phyloP scores from a whole-genome alignment of 2,329 filamentous ascomycete genomes.

The Calonectria pseudoreteaudii region DNA sequence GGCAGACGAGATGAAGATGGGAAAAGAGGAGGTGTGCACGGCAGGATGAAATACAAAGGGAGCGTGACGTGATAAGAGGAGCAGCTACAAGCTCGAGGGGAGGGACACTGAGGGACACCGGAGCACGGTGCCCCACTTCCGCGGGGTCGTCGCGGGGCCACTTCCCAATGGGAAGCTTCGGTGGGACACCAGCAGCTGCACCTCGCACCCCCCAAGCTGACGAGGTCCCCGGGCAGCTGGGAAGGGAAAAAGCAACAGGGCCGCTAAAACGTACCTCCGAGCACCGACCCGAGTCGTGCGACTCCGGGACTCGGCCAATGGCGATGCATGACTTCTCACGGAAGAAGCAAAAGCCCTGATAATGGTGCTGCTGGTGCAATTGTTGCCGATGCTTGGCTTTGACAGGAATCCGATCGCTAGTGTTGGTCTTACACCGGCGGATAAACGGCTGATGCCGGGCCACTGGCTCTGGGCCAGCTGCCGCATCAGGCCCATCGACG shows the following conservation, averaged over 20 bases:
- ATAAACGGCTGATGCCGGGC: constrained; percentile 37
- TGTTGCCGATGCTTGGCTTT: neutral
- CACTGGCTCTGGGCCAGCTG: constrained; percentile 42
- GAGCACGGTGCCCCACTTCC: neutral
- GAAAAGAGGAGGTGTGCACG: neutral
- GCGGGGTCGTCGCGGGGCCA: constrained; percentile 24
- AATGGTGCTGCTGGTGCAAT: neutral
- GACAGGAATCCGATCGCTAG: constrained; percentile 10
- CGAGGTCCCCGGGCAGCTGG: neutral
- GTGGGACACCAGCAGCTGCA: neutral
- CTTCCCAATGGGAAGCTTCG: constrained; percentile 25
- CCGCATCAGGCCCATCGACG: constrained; percentile 44
- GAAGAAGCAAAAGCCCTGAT: constrained; percentile 21
- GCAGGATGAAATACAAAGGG: neutral
- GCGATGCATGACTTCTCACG: constrained; percentile 18
- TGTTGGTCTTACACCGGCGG: constrained; percentile 26
- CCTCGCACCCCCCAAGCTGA: neutral
- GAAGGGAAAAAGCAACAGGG: neutral
- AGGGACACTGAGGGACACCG: neutral
- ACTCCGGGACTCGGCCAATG: constrained; percentile 3
- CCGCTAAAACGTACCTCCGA: constrained; percentile 43
- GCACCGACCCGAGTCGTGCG: constrained; percentile 33
- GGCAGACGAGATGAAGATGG: constrained; percentile 19
- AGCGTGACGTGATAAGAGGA: constrained; percentile 27
- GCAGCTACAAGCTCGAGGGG: constrained; percentile 21